Evolutionary conservation across 1,284 basidiomycete genomes (phyloP), one percentile per base, ranked within the genome.

Genomic region (Marasmius sp.): DNA sequence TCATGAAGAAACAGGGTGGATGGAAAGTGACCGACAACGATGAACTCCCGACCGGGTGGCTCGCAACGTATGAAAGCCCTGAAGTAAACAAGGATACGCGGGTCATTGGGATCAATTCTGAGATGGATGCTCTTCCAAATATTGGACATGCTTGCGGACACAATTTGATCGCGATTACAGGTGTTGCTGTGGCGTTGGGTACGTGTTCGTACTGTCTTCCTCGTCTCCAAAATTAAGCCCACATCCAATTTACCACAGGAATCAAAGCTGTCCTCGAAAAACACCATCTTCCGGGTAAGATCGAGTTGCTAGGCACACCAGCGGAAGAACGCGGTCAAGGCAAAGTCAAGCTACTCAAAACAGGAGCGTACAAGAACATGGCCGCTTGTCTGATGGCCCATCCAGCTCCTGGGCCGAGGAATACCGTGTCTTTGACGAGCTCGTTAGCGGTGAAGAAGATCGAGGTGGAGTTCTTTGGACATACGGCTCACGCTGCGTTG

Each of bases 241-340:
- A 43, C 3, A n/a, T 43, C 9, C 39, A 3, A 3, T 12, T 12
- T n/a, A 43, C n/a, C 6, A 12, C 16, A 47, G 85, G 34, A 43
- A 79, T 86, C 47, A 85, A 86, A 65, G 78, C 78, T 7, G 85
- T 83, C 0, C 77, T 92, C 64, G 77, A 83, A 67, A 77, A 83
- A 60, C 82, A 86, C 68, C 71, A 83, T 57, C 81, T 92, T 6
- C 64, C 81, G 0, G 91, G 89, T 2, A 87, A 81, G 61, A 81
- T 93, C n/a, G 77, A 87, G n/a, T 76, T 94, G 6, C 77, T 94
- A 10, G 92, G 92, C 9, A 93, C 92, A 0, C 92, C 92, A 41
- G 92, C 88, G 0, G 92, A 94, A 68, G 92, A 93, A 74, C 84
- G 85, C 2, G 89, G 89, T 1, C 79, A 77, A 49, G 92, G 91